Evolutionary conservation across 345 rosid species (phyloP), one percentile per base, ranked within the genome.

Genomic region (Brassica incana): DNA sequence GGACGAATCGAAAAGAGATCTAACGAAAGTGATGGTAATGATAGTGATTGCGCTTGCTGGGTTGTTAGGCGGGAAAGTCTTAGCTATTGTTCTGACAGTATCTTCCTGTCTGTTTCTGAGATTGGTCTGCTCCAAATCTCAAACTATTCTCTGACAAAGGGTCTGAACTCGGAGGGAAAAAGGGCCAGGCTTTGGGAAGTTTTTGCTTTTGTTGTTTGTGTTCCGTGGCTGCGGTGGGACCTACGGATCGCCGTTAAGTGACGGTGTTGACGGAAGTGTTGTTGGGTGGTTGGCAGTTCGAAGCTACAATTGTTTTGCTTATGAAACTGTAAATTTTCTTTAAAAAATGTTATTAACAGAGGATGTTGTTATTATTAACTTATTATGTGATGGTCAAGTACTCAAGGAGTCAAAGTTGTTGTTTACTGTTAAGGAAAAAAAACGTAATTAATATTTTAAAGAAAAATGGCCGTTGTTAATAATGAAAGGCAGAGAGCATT

Each of bases 41-140:
- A 43, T 81, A 16, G 77, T 85, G 52, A 81, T 89, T 65, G 88
- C 83, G 71, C 93, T 93, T 25, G 81, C 69, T n/a, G 98, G 95
- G 27, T 92, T 93, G 45, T 8, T 77, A 0, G 79, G 85, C 38
- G 98, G 97, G 27, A 87, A 90, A 52, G 50, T 88, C 40, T 33
- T 84, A 8, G 91, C 97, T 6, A 83, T 93, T 65, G 52, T 82
- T 74, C 80, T 87, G 38, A 84, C 93, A 45, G 67, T 93, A 67
- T 80, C 43, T 16, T 89, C 81, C 5, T 86, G 89, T 82, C 76
- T 85, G 65, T 14, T 77, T 36, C 74, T 81, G 65, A 81, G 25
- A 60, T n/a, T 38, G 40, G 52, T 81, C 80, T 81, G 71, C 78
- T 56, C 23, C 77, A 72, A 72, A 77, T 71, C 80, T 71, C 54